phyloP scores from a whole-genome alignment of 2,329 filamentous ascomycete species.

The Myriosclerotinia duriaeana region DNA sequence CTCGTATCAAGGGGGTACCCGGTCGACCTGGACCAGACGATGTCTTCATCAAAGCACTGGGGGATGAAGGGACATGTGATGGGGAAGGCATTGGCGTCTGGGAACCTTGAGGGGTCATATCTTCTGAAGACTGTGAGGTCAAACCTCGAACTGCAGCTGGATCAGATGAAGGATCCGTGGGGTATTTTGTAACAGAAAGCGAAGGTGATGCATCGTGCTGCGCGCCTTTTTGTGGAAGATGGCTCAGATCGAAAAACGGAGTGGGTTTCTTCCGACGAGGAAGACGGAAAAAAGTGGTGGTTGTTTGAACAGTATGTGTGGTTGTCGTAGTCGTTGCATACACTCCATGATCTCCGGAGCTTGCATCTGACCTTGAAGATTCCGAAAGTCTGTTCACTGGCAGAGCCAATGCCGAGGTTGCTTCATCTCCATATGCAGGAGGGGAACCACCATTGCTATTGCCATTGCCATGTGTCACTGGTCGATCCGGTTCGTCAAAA shows the following conservation, averaged over 20 bases:
- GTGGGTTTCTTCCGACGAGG: constrained; percentile 72
- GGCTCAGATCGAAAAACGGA: constrained; percentile 82
- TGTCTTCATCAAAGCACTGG: constrained; percentile 32
- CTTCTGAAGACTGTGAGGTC: constrained; percentile 34
- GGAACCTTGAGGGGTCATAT: constrained; percentile 30
- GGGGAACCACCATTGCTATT: constrained; percentile 41
- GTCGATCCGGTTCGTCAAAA: constrained; percentile 60
- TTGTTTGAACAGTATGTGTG: constrained; percentile 62
- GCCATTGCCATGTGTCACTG: constrained; percentile 44
- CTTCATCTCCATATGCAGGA: constrained; percentile 61
- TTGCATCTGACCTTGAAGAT: constrained; percentile 86
- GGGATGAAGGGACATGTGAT: constrained; percentile 19
- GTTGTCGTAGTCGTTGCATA: constrained; percentile 60
- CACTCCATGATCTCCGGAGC: constrained; percentile 65
- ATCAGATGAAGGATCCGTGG: constrained; percentile 46
- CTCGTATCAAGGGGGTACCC: constrained; percentile 51
- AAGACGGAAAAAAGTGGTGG: constrained; percentile 77
- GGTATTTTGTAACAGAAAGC: constrained; percentile 44
- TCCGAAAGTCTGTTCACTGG: constrained; percentile 71
- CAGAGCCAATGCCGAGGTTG: constrained; percentile 60
- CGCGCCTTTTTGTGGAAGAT: constrained; percentile 75
- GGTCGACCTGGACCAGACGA: constrained; percentile 42
- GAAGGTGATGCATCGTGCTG: constrained; percentile 38
- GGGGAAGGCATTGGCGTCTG: constrained; percentile 38
- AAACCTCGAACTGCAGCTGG: constrained; percentile 45